A percentile compares a stretch with the other conserved stretches of the same genome.
These are phyloP conservation scores for Acer saccharum DNA, from an alignment of 345 rosid genomes.

Conservation along the genomic window DNA sequence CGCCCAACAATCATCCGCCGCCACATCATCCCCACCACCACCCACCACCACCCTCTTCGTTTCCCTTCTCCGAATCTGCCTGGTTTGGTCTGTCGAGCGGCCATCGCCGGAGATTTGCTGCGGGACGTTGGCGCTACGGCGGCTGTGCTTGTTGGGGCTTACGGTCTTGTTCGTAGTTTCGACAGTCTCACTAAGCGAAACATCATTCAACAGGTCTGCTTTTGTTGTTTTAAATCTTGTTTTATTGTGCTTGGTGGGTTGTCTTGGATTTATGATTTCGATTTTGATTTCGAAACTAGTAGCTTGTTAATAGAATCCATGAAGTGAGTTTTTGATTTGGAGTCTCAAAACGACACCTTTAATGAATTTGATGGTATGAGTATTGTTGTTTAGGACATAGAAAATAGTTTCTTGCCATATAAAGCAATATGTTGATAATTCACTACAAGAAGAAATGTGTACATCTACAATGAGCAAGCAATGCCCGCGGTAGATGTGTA, in stretches of 20 bases:
- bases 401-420: neutral
- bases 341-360: no score
- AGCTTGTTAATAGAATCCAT: neutral
- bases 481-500: no score
- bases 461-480: no score
- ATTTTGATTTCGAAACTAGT: neutral
- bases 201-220: slow-evolving; percentile 63
- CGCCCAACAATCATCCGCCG: neutral
- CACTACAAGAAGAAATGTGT: no score
- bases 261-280: neutral
- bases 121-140: slow-evolving; percentile 73
- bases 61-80: neutral
- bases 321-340: no score
- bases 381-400: no score
- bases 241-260: neutral
- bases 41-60: neutral
- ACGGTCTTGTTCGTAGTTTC: slow-evolving; percentile 62
- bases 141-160: slow-evolving; percentile 75
- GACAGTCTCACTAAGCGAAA: slow-evolving; percentile 62
- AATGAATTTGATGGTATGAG: no score
- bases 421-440: neutral
- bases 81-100: neutral
- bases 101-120: slow-evolving; percentile 26
- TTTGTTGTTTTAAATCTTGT: neutral
- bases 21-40: neutral